Conservation (phyloP, 768 basidiomycete genomes). For the Lepiota brunneoincarnata region DNA sequence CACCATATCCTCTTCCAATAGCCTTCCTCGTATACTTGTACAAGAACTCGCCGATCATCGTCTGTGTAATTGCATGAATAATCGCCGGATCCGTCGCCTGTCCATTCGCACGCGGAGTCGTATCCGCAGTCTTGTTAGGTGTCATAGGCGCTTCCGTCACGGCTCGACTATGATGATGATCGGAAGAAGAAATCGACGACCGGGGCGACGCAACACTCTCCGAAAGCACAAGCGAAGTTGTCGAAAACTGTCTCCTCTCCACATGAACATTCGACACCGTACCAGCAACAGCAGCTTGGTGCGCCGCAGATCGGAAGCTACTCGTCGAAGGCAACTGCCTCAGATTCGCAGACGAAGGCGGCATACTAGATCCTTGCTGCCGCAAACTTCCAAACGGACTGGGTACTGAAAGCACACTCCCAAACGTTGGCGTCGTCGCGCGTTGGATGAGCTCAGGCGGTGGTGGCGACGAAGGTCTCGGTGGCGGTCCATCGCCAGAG, state of each 20-base stretch:
- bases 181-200: slow-evolving; percentile 82
- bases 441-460: slow-evolving; percentile 91
- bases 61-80: slow-evolving; percentile 98
- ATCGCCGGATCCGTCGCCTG: slow-evolving; percentile 81
- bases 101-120: slow-evolving; percentile 36
- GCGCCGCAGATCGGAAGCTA: slow-evolving; percentile 75
- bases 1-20: slow-evolving; percentile 88
- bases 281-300: slow-evolving; percentile 55
- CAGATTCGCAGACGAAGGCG: slow-evolving; percentile 63
- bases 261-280: slow-evolving; percentile 31
- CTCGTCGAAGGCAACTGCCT: slow-evolving; percentile 74
- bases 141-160: slow-evolving; percentile 36
- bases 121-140: slow-evolving; percentile 45
- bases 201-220: slow-evolving; percentile 67
- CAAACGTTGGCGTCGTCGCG: slow-evolving; percentile 83
- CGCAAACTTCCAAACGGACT: slow-evolving; percentile 35
- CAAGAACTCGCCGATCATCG: slow-evolving; percentile 99
- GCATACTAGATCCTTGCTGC: slow-evolving; percentile 73
- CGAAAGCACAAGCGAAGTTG: slow-evolving; percentile 61
- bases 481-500: slow-evolving; percentile 67
- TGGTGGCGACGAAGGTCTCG: slow-evolving; percentile 89
- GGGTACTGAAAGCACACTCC: slow-evolving; percentile 56
- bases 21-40: slow-evolving; percentile 93
- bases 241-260: slow-evolving; percentile 59
- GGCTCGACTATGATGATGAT: slow-evolving; percentile 42